phyloP scores from a whole-genome alignment of 1,284 basidiomycete genomes.

The Moniliophthora roreri region DNA sequence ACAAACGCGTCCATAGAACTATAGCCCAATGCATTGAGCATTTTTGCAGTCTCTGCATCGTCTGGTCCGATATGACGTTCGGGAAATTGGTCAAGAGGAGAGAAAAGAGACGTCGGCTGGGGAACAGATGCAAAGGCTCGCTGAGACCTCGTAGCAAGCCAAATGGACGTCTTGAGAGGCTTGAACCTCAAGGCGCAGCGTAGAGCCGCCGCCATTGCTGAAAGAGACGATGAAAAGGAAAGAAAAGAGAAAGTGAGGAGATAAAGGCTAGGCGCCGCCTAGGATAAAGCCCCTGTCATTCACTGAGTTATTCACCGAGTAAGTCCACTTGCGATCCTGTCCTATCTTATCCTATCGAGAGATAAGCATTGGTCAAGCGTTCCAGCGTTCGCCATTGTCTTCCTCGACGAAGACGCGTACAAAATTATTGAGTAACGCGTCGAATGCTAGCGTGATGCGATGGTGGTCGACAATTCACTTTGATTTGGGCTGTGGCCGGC shows the following conservation, averaged over 20 bases:
- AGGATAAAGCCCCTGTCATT: conserved; percentile 22
- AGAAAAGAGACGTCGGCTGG: conserved; percentile 61
- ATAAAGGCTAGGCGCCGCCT: conserved; percentile 3
- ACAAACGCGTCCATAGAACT: conserved; percentile 87
- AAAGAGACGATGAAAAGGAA: conserved; percentile 17
- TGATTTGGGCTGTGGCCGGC: not conserved
- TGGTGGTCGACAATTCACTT: not conserved
- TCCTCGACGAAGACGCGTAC: no score
- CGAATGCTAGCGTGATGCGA: not conserved
- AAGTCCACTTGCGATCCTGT: conserved; percentile 20
- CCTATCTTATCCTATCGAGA: conserved; percentile 22
- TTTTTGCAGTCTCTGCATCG: conserved; percentile 68
- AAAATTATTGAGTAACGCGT: not conserved
- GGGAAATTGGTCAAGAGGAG: conserved; percentile 84
- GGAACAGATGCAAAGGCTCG: conserved; percentile 61
- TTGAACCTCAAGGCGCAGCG: conserved; percentile 41
- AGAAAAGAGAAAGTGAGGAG: conserved; percentile 20
- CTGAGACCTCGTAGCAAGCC: conserved; percentile 20
- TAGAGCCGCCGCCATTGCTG: conserved; percentile 43
- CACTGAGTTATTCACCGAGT: conserved; percentile 73
- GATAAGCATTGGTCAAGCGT: conserved; percentile 30
- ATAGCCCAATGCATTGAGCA: conserved; percentile 84
- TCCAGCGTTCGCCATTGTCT: no score
- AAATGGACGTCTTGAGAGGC: conserved; percentile 24
- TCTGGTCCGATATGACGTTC: conserved; percentile 91